Base-by-base conservation (phyloP, 805 yeast species). In the Wickerhamomyces queroliae region DNA sequence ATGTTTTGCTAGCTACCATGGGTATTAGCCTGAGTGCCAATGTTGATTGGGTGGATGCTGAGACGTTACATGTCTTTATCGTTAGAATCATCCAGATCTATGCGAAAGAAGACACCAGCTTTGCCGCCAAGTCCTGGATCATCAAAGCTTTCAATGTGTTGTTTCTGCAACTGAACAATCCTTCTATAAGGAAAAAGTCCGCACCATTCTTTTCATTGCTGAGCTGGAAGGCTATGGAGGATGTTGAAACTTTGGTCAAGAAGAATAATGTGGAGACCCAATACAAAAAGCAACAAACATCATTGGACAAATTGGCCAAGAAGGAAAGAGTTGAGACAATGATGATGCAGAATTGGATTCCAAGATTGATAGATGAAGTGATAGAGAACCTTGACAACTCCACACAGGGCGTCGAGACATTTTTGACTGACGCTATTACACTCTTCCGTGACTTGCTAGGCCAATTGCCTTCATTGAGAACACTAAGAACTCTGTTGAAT, bases 191-290 rank as follows among this genome's bases (percentile, higher is more conserved):
- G 20, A 30, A 16, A 3, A 37, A 26, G 1, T 5, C 49, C 8
- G 35, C 43, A 3, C 52, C 53, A 5, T 23, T 52, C 18, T 49
- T 45, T n/a, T 50, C 57, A 5, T 41, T 49, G 3, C 21, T 40
- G 4, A 23, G 41, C 1, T 51, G 54, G 55, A 33, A 31, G 19
- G 39, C 35, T 8, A 13, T 27, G 11, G 15, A 24, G 0, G n/a
- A 7, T 15, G 16, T 46, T 1, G 43, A 43, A 16, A 15, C 28
- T 10, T 26, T 30, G 5, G 12, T 30, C 11, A 5, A 6, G 13
- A 11, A 30, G 4, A 3, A 30, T 5, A 6, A 19, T 11, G 5
- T 30, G 6, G 13, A 30, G 5, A 17, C 13, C 4, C 22, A 18
- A 12, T 30, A 30, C 15, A 4, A 10, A 3, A 30, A 30, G 9